Conservation (phyloP, 2,329 filamentous ascomycete genomes). For the Sclerotinia sclerotiorum region DNA sequence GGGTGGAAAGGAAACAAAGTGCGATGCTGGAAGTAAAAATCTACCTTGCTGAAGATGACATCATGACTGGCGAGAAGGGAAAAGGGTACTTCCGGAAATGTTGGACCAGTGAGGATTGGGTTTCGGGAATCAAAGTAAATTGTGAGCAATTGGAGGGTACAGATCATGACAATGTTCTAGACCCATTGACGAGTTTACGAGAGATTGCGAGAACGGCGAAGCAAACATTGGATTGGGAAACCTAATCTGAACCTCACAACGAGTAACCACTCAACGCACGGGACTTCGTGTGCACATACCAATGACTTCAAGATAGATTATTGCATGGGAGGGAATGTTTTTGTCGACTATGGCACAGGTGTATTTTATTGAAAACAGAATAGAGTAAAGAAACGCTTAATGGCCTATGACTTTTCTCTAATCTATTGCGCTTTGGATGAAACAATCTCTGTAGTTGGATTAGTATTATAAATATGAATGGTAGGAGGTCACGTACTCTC, state of each 20-base stretch:
- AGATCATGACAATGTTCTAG: conserved; percentile 44
- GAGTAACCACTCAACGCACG: neutral
- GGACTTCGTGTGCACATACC: conserved; percentile 4
- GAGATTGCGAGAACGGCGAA: conserved; percentile 23
- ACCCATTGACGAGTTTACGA: conserved; percentile 26
- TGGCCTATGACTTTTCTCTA: conserved; percentile 34
- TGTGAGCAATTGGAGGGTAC: conserved; percentile 38
- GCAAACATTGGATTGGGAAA: neutral
- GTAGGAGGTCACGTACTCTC: conserved; percentile 69
- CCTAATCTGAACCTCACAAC: neutral
- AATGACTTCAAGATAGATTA: conserved; percentile 5
- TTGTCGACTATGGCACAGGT: conserved; percentile 58
- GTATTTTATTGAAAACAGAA: conserved; percentile 51
- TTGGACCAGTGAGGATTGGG: conserved; percentile 41
- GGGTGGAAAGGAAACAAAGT: conserved; percentile 21
- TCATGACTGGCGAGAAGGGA: conserved; percentile 46
- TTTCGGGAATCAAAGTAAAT: conserved; percentile 42
- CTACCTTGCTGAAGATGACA: conserved; percentile 43
- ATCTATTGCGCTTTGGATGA: conserved; percentile 63
- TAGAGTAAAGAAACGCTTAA: conserved; percentile 50
- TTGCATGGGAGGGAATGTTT: conserved; percentile 27
- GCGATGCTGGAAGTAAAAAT: conserved; percentile 30
- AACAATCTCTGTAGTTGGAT: conserved; percentile 55
- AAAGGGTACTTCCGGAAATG: conserved; percentile 46
- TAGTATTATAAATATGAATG: conserved; percentile 38